Evolutionary conservation across 2,329 filamentous ascomycete species (phyloP), one percentile per base, ranked within the genome.

Genomic region (Xylariaceae sp.): DNA sequence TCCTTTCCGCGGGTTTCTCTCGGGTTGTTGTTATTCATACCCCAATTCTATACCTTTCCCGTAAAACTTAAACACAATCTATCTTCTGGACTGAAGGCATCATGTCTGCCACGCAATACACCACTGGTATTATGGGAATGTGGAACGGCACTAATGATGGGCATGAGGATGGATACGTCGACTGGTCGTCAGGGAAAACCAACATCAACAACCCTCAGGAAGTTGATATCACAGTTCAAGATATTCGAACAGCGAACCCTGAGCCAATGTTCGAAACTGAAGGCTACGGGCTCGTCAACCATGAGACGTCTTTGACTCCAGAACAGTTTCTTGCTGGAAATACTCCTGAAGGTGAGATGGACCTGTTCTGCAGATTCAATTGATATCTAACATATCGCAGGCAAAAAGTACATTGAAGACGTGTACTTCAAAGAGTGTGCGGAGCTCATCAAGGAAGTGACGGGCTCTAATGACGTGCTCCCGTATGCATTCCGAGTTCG

Each of bases 401-500:
- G 57, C 46, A 60, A 58, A 48, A 53, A 48, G 38, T 37, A 51
- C 37, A 54, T 61, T 40, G 51, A 61, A 37, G 55, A 57, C 38
- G 55, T 56, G 23, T 61, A 59, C 48, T 61, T 55, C 47, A 58
- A 57, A 40, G 57, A 61, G 40, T 53, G 56, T 5, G 53, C 53
- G 2, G 57, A 57, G 47, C 42, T 61, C 11, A 56, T 59, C 17
- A 55, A 59, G 49, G 52, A 55, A 50, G 45, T 56, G 11, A 60
- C 58, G 21, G 57, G 55, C 33, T 58, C 58, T 5, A 45, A 53
- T 21, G 50, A 54, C 29, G 58, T 60, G 2, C 50, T 54, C n/a
- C 58, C 58, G 5, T 60, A 60, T 41, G 55, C 57, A 19, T 60
- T 60, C 43, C 57, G 58, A 27, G 55, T 60, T 38, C 58, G 58